Evolutionary conservation across 495 filamentous ascomycete species (phyloP).

Genomic region (Aspergillus indologenus): DNA sequence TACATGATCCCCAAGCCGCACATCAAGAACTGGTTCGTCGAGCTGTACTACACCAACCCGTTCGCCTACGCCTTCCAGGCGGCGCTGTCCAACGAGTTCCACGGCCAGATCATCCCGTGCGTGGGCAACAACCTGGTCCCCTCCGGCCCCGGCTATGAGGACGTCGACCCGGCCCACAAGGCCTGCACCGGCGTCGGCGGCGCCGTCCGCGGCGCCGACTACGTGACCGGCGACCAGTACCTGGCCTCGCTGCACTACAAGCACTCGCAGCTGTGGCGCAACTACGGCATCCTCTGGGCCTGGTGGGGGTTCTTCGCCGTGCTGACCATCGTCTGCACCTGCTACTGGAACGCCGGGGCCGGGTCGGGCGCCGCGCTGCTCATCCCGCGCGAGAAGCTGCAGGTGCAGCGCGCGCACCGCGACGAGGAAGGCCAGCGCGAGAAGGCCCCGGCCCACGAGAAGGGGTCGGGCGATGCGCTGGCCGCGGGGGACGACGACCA

Average conservation of each 20-base stretch:
- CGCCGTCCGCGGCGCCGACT: constrained; percentile 40
- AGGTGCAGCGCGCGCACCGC: constrained; percentile 10
- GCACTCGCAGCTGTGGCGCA: constrained; percentile 44
- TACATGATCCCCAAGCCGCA: constrained; percentile 56
- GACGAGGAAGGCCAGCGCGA: constrained; percentile 37
- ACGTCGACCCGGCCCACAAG: constrained; percentile 23
- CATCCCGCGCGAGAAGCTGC: constrained; percentile 40
- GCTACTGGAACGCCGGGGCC: constrained; percentile 31
- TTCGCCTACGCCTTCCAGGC: constrained; percentile 64
- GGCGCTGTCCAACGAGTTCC: constrained; percentile 60
- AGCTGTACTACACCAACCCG: constrained; percentile 66
- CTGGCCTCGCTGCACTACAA: constrained; percentile 49
- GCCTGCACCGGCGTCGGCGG: constrained; percentile 56
- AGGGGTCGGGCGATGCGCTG: not conserved
- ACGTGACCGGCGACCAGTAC: constrained; percentile 46
- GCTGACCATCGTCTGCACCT: constrained; percentile 37
- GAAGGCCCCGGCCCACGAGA: constrained; percentile 11
- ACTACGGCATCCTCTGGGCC: constrained; percentile 46
- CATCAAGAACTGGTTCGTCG: constrained; percentile 69
- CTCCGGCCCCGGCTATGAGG: constrained; percentile 28
- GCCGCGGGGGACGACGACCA: constrained; percentile 18
- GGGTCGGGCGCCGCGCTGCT: constrained; percentile 34
- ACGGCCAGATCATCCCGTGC: constrained; percentile 40
- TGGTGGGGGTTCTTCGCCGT: constrained; percentile 43
- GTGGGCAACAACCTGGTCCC: constrained; percentile 47